Evolutionary conservation across 371 early-diverging fungal genomes (phyloP).

Genomic region (Amoeboaphelidium occidentale): DNA sequence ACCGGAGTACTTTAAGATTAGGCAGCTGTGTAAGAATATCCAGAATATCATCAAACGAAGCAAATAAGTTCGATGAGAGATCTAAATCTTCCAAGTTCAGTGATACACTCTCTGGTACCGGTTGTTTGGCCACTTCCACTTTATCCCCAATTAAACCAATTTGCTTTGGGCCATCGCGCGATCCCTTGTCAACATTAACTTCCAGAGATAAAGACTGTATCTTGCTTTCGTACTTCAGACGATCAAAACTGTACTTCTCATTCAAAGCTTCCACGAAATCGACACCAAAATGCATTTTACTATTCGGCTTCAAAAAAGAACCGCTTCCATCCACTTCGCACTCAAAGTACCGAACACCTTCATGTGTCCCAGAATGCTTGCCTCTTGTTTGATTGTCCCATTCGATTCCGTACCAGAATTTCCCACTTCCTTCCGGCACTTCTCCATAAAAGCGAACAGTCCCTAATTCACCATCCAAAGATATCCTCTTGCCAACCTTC

Average conservation of each 20-base stretch:
- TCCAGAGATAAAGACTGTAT: too few relatives aligned
- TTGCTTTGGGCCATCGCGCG: too few relatives aligned
- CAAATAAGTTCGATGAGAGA: too few relatives aligned
- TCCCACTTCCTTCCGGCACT: neutral
- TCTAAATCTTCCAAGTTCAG: too few relatives aligned
- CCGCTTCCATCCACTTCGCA: neutral
- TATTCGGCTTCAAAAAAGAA: neutral
- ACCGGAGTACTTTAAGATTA: too few relatives aligned
- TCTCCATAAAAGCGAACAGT: neutral
- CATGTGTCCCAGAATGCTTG: neutral
- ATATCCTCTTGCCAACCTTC: neutral
- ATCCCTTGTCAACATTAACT: too few relatives aligned
- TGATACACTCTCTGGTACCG: too few relatives aligned
- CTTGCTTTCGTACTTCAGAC: too few relatives aligned
- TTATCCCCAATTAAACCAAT: too few relatives aligned
- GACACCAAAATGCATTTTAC: neutral
- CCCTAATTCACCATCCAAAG: neutral
- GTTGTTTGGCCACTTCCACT: too few relatives aligned
- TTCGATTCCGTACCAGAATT: neutral
- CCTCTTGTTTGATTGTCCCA: neutral
- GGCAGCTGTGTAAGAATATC: too few relatives aligned
- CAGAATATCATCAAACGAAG: too few relatives aligned
- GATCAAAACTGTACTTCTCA: neutral
- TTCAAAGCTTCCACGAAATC: neutral
- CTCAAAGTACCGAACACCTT: neutral